phyloP scores from a whole-genome alignment of 805 yeast species.

The Candida boleticola region DNA sequence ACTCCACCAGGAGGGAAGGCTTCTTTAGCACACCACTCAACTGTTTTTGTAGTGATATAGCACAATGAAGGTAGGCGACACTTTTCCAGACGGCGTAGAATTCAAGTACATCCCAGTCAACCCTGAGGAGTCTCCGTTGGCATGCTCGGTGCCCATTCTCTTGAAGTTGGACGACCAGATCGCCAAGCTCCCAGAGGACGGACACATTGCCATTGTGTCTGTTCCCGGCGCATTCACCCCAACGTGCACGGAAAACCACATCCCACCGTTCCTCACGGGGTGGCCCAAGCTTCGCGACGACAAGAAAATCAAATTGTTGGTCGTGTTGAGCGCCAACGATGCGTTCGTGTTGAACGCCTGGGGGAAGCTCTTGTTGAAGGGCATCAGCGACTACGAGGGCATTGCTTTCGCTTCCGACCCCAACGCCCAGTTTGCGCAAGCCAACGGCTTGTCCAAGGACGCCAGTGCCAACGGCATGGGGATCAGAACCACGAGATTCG shows the following conservation, averaged over 20 bases:
- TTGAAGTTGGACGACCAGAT: slow-evolving; percentile 33
- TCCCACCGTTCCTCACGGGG: slow-evolving; percentile 36
- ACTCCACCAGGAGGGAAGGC: too few relatives aligned
- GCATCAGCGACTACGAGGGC: slow-evolving; percentile 9
- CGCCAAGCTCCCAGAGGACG: slow-evolving; percentile 17
- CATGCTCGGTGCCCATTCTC: slow-evolving; percentile 34
- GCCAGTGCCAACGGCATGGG: slow-evolving; percentile 37
- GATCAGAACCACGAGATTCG: slow-evolving; percentile 39
- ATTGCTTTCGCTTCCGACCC: slow-evolving; percentile 42
- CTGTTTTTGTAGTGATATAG: too few relatives aligned
- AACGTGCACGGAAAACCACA: slow-evolving; percentile 44
- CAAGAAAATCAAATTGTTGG: slow-evolving; percentile 29
- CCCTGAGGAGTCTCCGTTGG: slow-evolving; percentile 24
- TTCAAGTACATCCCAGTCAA: slow-evolving; percentile 40
- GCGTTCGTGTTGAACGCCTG: slow-evolving; percentile 44
- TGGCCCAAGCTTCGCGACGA: slow-evolving; percentile 26
- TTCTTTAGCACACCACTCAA: too few relatives aligned
- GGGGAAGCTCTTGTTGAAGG: slow-evolving; percentile 39
- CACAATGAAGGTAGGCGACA: slow-evolving; percentile 26
- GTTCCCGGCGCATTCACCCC: slow-evolving; percentile 47
- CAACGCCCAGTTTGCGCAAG: slow-evolving; percentile 30
- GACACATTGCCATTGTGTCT: slow-evolving; percentile 32
- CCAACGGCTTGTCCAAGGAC: slow-evolving; percentile 31
- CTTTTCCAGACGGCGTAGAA: slow-evolving; percentile 32
- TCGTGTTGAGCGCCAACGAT: slow-evolving; percentile 41